Percentiles rank a stretch among this genome's conserved stretches.
These are phyloP conservation scores for Celoporthe dispersa DNA, from an alignment of 2,329 filamentous ascomycete species.

Conservation along the genomic window DNA sequence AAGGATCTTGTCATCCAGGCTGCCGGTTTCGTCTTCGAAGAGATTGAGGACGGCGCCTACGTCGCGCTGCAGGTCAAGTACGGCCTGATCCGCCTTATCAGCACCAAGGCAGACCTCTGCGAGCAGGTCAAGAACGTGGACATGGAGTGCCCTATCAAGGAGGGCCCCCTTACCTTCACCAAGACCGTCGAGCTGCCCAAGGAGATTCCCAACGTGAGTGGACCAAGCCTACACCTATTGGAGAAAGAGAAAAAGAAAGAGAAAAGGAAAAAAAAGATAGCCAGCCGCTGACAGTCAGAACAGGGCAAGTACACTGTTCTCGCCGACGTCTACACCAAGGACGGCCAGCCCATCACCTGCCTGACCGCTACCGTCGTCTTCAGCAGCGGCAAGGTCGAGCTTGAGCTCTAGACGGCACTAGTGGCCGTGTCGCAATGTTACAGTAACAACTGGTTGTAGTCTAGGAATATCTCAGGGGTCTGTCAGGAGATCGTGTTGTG, in stretches of 20 bases:
- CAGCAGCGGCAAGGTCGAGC: slow-evolving; percentile 38
- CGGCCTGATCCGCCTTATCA: slow-evolving; percentile 87
- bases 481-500: slow-evolving; percentile 3
- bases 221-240: background rate
- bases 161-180: slow-evolving; percentile 72
- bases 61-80: slow-evolving; percentile 89
- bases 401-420: slow-evolving; percentile 24
- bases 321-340: slow-evolving; percentile 79
- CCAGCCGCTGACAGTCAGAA: slow-evolving; percentile 9
- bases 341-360: slow-evolving; percentile 81
- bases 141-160: slow-evolving; percentile 83
- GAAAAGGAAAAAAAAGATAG: too few species aligned
- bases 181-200: slow-evolving; percentile 86
- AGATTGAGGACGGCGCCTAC: slow-evolving; percentile 77
- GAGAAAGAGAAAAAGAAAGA: too few species aligned
- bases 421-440: background rate
- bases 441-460: background rate
- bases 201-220: slow-evolving; percentile 83
- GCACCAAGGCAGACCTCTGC: slow-evolving; percentile 81
- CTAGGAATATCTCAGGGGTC: background rate
- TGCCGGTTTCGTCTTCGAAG: slow-evolving; percentile 71
- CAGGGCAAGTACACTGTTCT: slow-evolving; percentile 89
- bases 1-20: slow-evolving; percentile 78
- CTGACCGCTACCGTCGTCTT: slow-evolving; percentile 77
- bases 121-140: slow-evolving; percentile 89